Percentiles rank a stretch among this genome's conserved stretches.
phyloP scores from a whole-genome alignment of 495 filamentous ascomycete species.

The Neurospora pannonica region DNA sequence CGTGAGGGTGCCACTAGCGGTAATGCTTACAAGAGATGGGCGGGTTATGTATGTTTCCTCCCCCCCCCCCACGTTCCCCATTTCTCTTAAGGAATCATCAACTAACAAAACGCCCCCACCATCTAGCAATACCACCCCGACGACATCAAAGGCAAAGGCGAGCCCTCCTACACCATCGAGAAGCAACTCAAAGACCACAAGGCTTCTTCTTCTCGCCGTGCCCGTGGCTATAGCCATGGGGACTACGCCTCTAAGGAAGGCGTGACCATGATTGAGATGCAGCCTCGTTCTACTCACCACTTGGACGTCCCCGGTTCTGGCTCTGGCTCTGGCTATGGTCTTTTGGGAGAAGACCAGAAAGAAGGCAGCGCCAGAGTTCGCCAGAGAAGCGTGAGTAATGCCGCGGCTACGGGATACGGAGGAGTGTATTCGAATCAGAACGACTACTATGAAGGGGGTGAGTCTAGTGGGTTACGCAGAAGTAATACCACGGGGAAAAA shows the following conservation, averaged over 20 bases:
- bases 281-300: constrained; percentile 9
- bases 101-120: constrained; percentile 9
- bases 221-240: not conserved
- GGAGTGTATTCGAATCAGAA: not conserved
- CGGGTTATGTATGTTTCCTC: constrained; percentile 46
- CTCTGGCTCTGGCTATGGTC: not conserved
- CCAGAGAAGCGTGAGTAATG: constrained; percentile 27
- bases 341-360: not conserved
- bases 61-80: not conserved
- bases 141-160: constrained; percentile 73
- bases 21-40: constrained; percentile 58
- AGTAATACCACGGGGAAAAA: constrained; percentile 30
- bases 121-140: constrained; percentile 55
- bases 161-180: constrained; percentile 63
- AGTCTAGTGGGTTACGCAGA: constrained; percentile 8
- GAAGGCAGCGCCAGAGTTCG: constrained; percentile 5
- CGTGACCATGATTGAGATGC: constrained; percentile 26
- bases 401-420: not conserved
- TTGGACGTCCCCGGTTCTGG: not conserved
- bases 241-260: constrained; percentile 8
- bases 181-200: constrained; percentile 45
- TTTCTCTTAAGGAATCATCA: not conserved
- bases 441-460: not conserved
- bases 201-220: not conserved
- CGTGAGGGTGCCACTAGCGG: constrained; percentile 51